Conservation (phyloP, 495 filamentous ascomycete genomes). For the Daldinia vernicosa region DNA sequence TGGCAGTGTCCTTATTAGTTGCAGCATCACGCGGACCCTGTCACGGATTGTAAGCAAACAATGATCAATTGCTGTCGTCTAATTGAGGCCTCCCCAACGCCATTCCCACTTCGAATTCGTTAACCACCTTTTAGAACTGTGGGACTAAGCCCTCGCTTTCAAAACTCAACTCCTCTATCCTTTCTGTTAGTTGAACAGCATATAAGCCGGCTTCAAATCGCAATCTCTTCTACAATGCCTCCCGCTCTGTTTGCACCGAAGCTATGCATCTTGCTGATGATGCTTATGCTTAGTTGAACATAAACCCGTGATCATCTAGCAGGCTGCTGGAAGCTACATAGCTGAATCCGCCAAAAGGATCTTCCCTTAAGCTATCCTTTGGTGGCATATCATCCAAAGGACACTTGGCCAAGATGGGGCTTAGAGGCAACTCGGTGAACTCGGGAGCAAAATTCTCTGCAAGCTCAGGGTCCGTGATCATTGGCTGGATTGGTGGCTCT, state of each 20-base stretch:
- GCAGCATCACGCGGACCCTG: not conserved
- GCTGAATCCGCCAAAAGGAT: constrained; percentile 94
- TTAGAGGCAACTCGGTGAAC: constrained; percentile 86
- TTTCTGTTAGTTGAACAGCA: not conserved
- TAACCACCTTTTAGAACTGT: constrained; percentile 2
- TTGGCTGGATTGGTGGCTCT: constrained; percentile 84
- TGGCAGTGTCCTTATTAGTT: not conserved
- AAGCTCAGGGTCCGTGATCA: constrained; percentile 92
- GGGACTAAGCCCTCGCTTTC: not conserved
- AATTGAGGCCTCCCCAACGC: not conserved
- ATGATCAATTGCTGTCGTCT: not conserved
- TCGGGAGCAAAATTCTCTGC: constrained; percentile 93
- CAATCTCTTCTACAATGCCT: not conserved
- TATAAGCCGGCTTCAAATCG: not conserved
- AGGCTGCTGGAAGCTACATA: constrained; percentile 91
- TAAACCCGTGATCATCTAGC: constrained; percentile 66
- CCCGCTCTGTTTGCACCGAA: not conserved
- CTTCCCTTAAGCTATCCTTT: constrained; percentile 58
- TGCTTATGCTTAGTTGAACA: constrained; percentile 23
- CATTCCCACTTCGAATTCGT: not conserved
- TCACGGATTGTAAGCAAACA: not conserved
- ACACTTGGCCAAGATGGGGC: constrained; percentile 66
- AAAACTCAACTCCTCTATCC: not conserved
- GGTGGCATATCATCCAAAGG: constrained; percentile 45
- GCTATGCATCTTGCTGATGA: not conserved